Conservation (phyloP, 805 yeast species). For the Zygotorulaspora chibaensis region DNA sequence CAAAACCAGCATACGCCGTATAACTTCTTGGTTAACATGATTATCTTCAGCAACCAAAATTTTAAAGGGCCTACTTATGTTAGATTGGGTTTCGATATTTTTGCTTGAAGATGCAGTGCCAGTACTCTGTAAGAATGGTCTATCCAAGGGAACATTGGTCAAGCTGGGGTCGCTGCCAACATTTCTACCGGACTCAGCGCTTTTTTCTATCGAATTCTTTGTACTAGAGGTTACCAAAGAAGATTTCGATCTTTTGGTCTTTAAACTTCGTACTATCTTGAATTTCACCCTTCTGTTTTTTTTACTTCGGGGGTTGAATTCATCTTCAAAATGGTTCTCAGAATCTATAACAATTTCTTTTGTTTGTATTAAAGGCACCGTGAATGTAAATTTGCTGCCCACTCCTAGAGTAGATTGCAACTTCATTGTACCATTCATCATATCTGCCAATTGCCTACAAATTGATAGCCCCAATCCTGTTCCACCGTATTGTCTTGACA, state of each 20-base stretch:
- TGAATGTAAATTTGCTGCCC: conserved; percentile 81
- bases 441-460: conserved; percentile 81
- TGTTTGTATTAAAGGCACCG: conserved; percentile 66
- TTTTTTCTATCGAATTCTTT: conserved; percentile 6
- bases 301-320: conserved; percentile 54
- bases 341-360: conserved; percentile 32
- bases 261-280: conserved; percentile 26
- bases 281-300: conserved; percentile 45
- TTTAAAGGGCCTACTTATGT: conserved; percentile 22
- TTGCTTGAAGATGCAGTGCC: conserved; percentile 38
- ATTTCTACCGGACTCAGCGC: conserved; percentile 3
- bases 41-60: conserved; percentile 94
- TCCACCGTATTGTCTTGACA: conserved; percentile 89
- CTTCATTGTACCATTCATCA: conserved; percentile 85
- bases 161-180: conserved; percentile 12
- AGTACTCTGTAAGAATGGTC: conserved; percentile 37
- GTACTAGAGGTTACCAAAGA: conserved; percentile 14
- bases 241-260: conserved; percentile 22
- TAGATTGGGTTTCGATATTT: conserved; percentile 22
- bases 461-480: conserved; percentile 90
- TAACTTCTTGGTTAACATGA: conserved; percentile 89
- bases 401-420: conserved; percentile 69
- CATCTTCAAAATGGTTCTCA: conserved; percentile 55
- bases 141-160: conserved; percentile 24
- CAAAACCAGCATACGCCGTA: conserved; percentile 76